Percentiles rank a stretch among this genome's conserved stretches.
These are phyloP conservation scores for Benincasa hispida DNA, from an alignment of 306 rosid species.

Conservation along the genomic window DNA sequence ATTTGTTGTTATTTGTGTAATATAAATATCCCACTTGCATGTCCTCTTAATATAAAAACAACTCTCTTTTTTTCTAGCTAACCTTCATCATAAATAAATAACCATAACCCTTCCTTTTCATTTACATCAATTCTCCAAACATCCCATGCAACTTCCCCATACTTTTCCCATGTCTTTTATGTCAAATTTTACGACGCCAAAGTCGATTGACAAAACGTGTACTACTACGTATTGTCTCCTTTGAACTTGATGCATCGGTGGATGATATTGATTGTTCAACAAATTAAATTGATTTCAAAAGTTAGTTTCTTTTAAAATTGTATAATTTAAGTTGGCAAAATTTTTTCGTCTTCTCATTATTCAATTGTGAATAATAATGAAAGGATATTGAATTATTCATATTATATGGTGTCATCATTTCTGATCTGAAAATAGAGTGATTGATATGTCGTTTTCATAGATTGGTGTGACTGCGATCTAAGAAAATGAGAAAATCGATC, in stretches of 20 bases:
- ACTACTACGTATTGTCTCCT: neutral
- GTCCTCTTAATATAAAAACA: neutral
- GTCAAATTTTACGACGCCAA: neutral
- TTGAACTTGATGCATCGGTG: neutral
- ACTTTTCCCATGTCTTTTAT: neutral
- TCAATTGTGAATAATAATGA: neutral
- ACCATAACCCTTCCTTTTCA: neutral
- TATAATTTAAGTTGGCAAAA: too few species aligned
- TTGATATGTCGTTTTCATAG: neutral
- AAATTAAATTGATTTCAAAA: neutral
- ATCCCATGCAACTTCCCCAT: slow-evolving; percentile 4
- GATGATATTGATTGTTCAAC: neutral
- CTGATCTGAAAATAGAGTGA: neutral
- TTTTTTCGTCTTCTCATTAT: neutral
- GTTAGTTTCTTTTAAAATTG: neutral
- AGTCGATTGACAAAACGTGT: neutral
- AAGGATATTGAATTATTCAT: neutral
- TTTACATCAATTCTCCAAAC: neutral
- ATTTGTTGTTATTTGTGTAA: neutral
- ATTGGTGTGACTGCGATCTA: neutral
- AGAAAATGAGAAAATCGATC: neutral
- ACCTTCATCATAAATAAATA: neutral
- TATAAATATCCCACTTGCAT: neutral
- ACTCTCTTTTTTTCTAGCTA: neutral
- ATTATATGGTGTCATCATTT: neutral